A percentile compares a stretch with the other conserved stretches of the same genome.
Conservation (phyloP, 2,329 filamentous ascomycete genomes). For the Pseudogymnoascus sp. region DNA sequence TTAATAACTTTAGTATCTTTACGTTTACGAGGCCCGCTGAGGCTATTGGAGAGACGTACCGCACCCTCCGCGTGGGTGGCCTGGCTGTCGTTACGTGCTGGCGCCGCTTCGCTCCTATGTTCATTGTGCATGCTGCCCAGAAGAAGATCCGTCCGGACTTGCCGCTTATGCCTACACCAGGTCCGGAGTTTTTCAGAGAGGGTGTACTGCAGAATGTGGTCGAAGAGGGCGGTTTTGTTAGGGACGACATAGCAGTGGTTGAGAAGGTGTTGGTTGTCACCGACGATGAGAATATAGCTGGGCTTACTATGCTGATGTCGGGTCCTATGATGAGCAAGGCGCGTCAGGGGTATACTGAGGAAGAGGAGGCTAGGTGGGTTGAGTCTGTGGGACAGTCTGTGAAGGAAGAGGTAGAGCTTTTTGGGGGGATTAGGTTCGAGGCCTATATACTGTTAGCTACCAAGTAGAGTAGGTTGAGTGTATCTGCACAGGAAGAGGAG, state of each 20-base stretch:
- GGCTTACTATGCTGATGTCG: constrained; percentile 25
- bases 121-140: constrained; percentile 27
- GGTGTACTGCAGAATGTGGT: constrained; percentile 23
- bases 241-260: constrained; percentile 12
- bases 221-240: constrained; percentile 23
- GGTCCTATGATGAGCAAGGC: constrained; percentile 27
- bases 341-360: constrained; percentile 21
- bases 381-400: constrained; percentile 21
- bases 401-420: neutral
- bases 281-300: constrained; percentile 24
- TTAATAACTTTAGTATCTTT: constrained; percentile 29
- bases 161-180: constrained; percentile 19
- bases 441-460: too few relatives aligned
- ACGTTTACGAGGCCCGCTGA: constrained; percentile 22
- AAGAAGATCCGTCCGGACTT: constrained; percentile 24
- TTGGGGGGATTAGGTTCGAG: too few relatives aligned
- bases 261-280: constrained; percentile 23
- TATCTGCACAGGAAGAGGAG: too few relatives aligned
- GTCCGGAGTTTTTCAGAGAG: constrained; percentile 22
- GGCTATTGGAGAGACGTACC: constrained; percentile 26
- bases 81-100: constrained; percentile 23
- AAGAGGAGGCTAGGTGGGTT: constrained; percentile 22
- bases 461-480: too few relatives aligned
- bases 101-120: constrained; percentile 22
- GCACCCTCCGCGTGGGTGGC: constrained; percentile 26